A percentile compares a stretch with the other conserved stretches of the same genome.
These are phyloP conservation scores for Ensete ventricosum DNA, from an alignment of 176 grass and related monocot species.

Conservation along the genomic window DNA sequence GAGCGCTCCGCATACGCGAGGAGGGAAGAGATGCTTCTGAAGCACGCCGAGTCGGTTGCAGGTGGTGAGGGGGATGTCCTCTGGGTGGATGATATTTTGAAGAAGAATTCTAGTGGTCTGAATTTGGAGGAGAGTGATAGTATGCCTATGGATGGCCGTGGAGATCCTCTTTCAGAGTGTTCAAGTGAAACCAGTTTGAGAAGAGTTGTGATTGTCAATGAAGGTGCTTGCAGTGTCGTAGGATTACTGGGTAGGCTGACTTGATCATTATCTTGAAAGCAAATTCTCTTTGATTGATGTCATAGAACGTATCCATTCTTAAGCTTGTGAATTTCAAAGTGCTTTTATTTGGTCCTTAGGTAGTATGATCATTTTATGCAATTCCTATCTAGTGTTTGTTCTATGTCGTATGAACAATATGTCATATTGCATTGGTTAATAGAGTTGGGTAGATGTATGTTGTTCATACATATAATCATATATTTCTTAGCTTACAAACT, in stretches of 20 bases:
- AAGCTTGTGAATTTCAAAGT: neutral
- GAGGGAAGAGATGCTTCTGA: slow-evolving; percentile 68
- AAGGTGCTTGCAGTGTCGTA: slow-evolving; percentile 56
- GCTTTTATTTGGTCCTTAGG: neutral
- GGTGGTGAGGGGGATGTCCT: slow-evolving; percentile 33
- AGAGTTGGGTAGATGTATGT: neutral
- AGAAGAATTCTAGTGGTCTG: slow-evolving; percentile 19
- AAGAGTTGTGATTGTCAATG: slow-evolving; percentile 73
- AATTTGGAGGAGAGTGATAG: slow-evolving; percentile 7
- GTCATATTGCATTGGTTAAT: neutral
- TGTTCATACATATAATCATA: neutral
- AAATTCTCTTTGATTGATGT: neutral
- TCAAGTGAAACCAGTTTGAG: slow-evolving; percentile 23
- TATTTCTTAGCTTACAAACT: too few species aligned
- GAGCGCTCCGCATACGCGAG: slow-evolving; percentile 50
- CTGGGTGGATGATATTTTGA: slow-evolving; percentile 43
- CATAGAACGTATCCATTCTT: neutral
- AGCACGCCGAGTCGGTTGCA: slow-evolving; percentile 52
- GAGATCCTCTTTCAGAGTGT: neutral
- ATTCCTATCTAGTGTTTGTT: neutral
- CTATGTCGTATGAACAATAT: neutral
- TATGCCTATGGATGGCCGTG: neutral
- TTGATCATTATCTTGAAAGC: neutral
- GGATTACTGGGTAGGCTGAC: slow-evolving; percentile 53
- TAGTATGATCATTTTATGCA: neutral